Percentiles rank a stretch among this genome's conserved stretches.
These are phyloP conservation scores for Dothideomycetidae sp. DNA, from an alignment of 2,329 filamentous ascomycete genomes.

Conservation along the genomic window DNA sequence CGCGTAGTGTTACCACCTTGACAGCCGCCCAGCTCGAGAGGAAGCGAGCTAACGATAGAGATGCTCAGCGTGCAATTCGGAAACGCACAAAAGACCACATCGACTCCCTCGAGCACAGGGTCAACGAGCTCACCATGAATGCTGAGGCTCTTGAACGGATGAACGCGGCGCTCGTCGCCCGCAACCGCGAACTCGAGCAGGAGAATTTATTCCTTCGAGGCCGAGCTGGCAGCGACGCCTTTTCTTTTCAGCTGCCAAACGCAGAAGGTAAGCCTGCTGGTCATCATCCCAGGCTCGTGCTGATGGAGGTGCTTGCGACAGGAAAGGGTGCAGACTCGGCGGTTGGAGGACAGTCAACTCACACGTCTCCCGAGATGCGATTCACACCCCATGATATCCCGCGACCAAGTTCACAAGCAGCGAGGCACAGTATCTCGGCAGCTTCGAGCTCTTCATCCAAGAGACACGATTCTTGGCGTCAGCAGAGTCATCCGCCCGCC, in stretches of 20 bases:
- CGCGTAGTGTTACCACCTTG: constrained; percentile 42
- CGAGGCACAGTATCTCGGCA: constrained; percentile 4
- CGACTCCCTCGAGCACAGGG: constrained; percentile 40
- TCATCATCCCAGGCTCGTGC: background rate
- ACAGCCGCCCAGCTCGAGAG: constrained; percentile 44
- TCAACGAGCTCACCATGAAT: constrained; percentile 37
- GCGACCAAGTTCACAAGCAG: constrained; percentile 4
- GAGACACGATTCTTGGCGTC: constrained; percentile 5
- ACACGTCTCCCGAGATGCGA: constrained; percentile 5
- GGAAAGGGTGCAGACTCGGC: constrained; percentile 5
- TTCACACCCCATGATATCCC: constrained; percentile 4
- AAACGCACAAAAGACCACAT: constrained; percentile 46
- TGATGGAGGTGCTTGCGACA: background rate
- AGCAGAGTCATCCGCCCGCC: constrained; percentile 3
- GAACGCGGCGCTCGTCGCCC: constrained; percentile 34
- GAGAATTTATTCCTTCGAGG: constrained; percentile 40
- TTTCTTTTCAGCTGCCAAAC: constrained; percentile 12
- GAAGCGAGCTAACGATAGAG: constrained; percentile 46
- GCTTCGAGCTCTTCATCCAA: background rate
- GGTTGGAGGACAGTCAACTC: constrained; percentile 3
- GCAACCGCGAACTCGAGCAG: constrained; percentile 40
- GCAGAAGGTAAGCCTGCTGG: constrained; percentile 4
- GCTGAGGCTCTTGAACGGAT: constrained; percentile 34
- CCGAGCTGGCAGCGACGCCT: constrained; percentile 33
- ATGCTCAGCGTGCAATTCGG: constrained; percentile 45